Evolutionary conservation across 257 asterid species (phyloP).

Genomic region (Capsicum chinense): DNA sequence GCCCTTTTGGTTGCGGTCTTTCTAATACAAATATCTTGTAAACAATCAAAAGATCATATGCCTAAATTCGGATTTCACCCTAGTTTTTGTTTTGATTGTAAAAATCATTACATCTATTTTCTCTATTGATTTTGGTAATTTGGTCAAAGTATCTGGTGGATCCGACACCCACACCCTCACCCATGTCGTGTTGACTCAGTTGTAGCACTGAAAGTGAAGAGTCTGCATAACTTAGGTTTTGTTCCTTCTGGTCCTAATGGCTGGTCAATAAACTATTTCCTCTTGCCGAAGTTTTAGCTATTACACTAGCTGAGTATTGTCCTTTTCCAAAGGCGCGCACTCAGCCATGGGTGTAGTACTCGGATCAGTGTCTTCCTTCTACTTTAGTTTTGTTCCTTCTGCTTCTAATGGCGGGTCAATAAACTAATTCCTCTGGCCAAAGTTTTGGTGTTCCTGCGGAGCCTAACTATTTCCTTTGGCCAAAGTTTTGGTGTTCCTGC

Average conservation of each 20-base stretch:
- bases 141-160: background rate
- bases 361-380: background rate
- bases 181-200: background rate
- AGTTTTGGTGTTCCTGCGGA: background rate
- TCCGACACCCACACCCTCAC: background rate
- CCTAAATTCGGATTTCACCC: background rate
- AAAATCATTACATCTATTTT: background rate
- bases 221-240: background rate
- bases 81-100: background rate
- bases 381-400: background rate
- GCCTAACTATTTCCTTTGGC: background rate
- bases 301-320: background rate
- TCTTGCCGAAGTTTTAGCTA: background rate
- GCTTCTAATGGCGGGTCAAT: conserved; percentile 16
- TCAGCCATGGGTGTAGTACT: background rate
- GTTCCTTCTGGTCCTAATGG: conserved; percentile 19
- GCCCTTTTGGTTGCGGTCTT: background rate
- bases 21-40: background rate
- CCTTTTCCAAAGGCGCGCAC: background rate
- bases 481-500: background rate
- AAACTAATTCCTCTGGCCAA: background rate
- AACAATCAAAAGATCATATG: background rate
- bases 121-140: background rate
- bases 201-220: background rate
- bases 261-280: background rate